Percentiles rank a stretch among this genome's conserved stretches.
These are phyloP conservation scores for Corchorus olitorius DNA, from an alignment of 345 rosid species.

Conservation along the genomic window DNA sequence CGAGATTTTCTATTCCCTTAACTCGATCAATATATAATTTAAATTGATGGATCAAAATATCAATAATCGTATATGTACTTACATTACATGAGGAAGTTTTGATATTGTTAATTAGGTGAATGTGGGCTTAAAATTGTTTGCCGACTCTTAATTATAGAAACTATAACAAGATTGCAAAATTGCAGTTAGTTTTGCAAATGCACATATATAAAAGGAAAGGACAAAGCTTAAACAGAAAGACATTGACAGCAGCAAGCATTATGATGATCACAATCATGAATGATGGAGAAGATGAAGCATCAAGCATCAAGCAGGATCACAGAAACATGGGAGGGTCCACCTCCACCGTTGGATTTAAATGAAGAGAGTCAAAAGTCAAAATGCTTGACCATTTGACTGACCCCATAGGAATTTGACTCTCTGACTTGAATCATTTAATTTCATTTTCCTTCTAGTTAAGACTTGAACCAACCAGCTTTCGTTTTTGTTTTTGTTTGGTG, in stretches of 20 bases:
- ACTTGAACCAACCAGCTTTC: background rate
- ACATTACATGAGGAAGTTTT: too few species aligned
- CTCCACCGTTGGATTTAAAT: slow-evolving; percentile 58
- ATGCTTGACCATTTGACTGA: slow-evolving; percentile 47
- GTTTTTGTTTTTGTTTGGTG: background rate
- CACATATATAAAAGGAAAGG: background rate
- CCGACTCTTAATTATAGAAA: slow-evolving; percentile 1
- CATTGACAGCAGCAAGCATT: slow-evolving; percentile 6
- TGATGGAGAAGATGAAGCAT: background rate
- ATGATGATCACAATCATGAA: slow-evolving; percentile 12
- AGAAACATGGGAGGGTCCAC: slow-evolving; percentile 47
- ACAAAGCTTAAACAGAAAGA: background rate
- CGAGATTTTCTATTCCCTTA: too few species aligned
- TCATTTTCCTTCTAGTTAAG: background rate
- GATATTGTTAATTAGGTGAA: too few species aligned
- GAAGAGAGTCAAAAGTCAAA: slow-evolving; percentile 26
- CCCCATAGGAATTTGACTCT: slow-evolving; percentile 41
- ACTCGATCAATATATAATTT: too few species aligned
- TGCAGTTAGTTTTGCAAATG: background rate
- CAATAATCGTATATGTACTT: too few species aligned
- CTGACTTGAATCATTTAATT: slow-evolving; percentile 44
- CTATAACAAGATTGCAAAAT: too few species aligned
- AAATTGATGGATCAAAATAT: too few species aligned
- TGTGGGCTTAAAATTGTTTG: background rate
- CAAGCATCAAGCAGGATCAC: background rate